Conservation (phyloP, 768 basidiomycete genomes). For the Russula griseocarnosa region DNA sequence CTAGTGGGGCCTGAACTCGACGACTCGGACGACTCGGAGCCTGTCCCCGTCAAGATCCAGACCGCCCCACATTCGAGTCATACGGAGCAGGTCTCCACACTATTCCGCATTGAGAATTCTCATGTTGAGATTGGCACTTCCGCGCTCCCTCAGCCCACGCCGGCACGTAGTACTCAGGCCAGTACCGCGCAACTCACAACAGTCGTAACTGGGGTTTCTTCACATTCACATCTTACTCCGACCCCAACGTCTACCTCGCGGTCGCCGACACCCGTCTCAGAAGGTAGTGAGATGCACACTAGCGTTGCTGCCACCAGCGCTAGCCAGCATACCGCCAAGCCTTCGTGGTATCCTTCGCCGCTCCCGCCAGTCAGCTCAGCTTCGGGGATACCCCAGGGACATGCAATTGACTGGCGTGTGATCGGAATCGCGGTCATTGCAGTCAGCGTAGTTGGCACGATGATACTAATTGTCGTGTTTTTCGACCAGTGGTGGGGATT, state of each 20-base stretch:
- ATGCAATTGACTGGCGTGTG: constrained; percentile 53
- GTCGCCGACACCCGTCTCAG: not conserved
- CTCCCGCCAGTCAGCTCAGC: not conserved
- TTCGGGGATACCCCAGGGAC: constrained; percentile 17
- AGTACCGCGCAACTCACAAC: not conserved
- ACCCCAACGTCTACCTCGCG: not conserved
- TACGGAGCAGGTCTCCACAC: constrained; percentile 26
- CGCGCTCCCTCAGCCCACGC: constrained; percentile 1
- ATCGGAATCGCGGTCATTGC: constrained; percentile 63
- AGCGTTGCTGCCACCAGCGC: not conserved
- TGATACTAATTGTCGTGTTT: constrained; percentile 57
- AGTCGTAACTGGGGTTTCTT: not conserved
- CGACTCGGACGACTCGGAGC: constrained; percentile 5
- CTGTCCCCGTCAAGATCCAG: not conserved
- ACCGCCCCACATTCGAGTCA: constrained; percentile 7
- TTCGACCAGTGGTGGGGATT: constrained; percentile 72
- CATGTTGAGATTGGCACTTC: constrained; percentile 3
- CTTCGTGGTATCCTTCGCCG: constrained; percentile 1
- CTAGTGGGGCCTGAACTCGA: constrained; percentile 6
- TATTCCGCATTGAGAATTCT: constrained; percentile 1
- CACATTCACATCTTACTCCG: not conserved
- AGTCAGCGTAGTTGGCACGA: constrained; percentile 53
- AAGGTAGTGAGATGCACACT: not conserved
- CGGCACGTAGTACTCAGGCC: no score
- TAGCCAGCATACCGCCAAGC: not conserved